These are phyloP conservation scores for Botryotinia convoluta DNA, from an alignment of 2,329 filamentous ascomycete genomes.

Conservation along the genomic window DNA sequence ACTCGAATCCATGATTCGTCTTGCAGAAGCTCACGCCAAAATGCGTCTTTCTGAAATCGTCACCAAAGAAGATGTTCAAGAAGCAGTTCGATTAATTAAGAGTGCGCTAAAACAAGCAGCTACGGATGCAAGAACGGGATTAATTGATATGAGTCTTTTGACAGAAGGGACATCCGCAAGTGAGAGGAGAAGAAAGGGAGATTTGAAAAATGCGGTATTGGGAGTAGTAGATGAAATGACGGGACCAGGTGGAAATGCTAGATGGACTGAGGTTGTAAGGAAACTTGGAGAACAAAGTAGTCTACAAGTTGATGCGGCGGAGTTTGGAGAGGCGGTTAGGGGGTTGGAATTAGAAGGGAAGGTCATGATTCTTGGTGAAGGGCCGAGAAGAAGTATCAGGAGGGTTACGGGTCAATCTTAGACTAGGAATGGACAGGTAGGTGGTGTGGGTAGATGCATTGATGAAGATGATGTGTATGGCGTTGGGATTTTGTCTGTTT, in stretches of 20 bases:
- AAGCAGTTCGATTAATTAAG: conserved; percentile 90
- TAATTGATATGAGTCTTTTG: conserved; percentile 94
- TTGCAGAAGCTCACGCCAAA: conserved; percentile 93
- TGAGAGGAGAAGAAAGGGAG: conserved; percentile 79
- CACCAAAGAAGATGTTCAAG: conserved; percentile 76
- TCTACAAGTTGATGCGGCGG: conserved; percentile 68
- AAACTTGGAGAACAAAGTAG: conserved; percentile 69
- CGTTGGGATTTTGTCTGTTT: conserved; percentile 10
- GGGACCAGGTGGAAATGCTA: conserved; percentile 62
- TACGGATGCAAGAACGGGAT: conserved; percentile 84
- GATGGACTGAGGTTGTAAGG: conserved; percentile 75
- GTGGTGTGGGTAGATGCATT: neutral
- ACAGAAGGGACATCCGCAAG: conserved; percentile 89
- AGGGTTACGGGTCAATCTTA: conserved; percentile 60
- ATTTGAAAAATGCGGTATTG: conserved; percentile 78
- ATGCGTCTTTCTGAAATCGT: conserved; percentile 84
- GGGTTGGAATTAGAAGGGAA: conserved; percentile 80
- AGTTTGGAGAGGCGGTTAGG: conserved; percentile 81
- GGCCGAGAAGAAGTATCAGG: conserved; percentile 76
- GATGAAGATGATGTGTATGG: conserved; percentile 5
- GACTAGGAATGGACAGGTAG: neutral
- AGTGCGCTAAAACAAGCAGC: conserved; percentile 93
- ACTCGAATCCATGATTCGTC: conserved; percentile 96
- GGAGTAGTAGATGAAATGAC: conserved; percentile 78
- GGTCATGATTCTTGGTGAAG: conserved; percentile 79